phyloP scores from a whole-genome alignment of 2,329 filamentous ascomycete species.

The Magnaporthiopsis incrustans region DNA sequence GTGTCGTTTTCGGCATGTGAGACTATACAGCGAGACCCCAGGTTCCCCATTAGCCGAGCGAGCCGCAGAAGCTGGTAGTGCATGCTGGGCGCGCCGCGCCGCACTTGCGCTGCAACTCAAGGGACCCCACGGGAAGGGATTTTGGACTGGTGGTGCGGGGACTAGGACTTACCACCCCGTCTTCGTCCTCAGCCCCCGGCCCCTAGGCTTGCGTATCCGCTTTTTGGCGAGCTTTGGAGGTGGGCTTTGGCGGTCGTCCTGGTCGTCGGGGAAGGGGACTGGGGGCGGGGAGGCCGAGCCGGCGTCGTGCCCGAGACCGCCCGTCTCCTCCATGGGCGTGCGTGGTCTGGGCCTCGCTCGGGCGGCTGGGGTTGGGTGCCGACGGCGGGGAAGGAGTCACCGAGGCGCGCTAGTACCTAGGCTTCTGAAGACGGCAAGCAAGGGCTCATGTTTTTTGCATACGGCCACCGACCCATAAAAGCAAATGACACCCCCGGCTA shows the following conservation, averaged over 20 bases:
- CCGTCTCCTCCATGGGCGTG: neutral
- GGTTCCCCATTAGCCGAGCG: conserved; percentile 2
- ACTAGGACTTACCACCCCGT: conserved; percentile 28
- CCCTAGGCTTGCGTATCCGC: conserved; percentile 25
- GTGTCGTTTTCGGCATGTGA: conserved; percentile 34
- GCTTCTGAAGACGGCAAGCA: neutral
- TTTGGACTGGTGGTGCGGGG: neutral
- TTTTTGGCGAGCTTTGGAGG: conserved; percentile 2
- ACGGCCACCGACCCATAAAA: neutral
- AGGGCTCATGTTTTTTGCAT: neutral
- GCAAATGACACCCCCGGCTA: neutral
- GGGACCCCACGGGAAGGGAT: conserved; percentile 12
- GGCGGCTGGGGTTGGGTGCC: neutral
- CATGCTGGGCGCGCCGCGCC: neutral
- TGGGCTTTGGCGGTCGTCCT: neutral
- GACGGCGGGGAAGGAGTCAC: neutral
- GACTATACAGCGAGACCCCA: neutral
- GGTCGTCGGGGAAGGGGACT: neutral
- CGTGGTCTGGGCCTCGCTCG: neutral
- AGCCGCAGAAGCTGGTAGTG: neutral
- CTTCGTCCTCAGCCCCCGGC: conserved; percentile 32
- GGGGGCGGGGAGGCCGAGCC: neutral
- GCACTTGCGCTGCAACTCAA: neutral
- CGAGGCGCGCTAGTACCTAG: neutral
- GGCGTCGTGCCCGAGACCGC: neutral